Percentiles rank a stretch among this genome's conserved stretches.
Conservation (phyloP, 495 filamentous ascomycete species). For the Trichocladium antarcticum region DNA sequence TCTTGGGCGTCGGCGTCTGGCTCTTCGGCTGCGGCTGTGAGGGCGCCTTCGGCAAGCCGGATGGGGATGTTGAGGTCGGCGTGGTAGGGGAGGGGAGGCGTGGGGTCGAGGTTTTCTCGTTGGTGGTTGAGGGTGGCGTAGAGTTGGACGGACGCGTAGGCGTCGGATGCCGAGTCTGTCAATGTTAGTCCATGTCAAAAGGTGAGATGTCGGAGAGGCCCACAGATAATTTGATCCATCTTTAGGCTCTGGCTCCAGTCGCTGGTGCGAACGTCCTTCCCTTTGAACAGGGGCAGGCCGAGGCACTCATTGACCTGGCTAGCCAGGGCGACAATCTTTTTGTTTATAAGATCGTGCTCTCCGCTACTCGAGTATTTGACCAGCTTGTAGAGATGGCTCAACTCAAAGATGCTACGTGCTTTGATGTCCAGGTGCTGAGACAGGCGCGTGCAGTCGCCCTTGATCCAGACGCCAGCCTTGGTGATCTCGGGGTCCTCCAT, state of each 20-base stretch:
- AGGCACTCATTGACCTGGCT: constrained; percentile 60
- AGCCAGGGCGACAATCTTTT: constrained; percentile 51
- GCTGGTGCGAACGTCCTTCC: constrained; percentile 50
- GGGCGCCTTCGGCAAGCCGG: constrained; percentile 31
- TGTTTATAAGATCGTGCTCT: constrained; percentile 48
- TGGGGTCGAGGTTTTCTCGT: constrained; percentile 50
- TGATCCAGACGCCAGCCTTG: constrained; percentile 69
- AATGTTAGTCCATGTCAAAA: neutral
- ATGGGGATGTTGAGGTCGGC: constrained; percentile 58
- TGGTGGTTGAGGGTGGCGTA: constrained; percentile 59
- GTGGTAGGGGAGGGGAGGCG: constrained; percentile 55
- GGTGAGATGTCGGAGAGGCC: constrained; percentile 18
- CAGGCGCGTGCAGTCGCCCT: constrained; percentile 61
- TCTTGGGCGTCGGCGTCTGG: constrained; percentile 17
- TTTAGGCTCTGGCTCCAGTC: constrained; percentile 57
- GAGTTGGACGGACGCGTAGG: constrained; percentile 68
- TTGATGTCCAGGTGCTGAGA: constrained; percentile 53
- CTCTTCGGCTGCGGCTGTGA: constrained; percentile 24
- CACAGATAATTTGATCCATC: constrained; percentile 62
- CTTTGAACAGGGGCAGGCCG: constrained; percentile 67
- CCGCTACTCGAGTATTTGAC: constrained; percentile 47
- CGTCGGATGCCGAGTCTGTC: constrained; percentile 69
- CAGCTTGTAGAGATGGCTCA: constrained; percentile 69
- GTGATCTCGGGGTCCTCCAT: constrained; percentile 58
- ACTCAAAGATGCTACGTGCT: constrained; percentile 57